These are phyloP conservation scores for Telfairia occidentalis DNA, from an alignment of 331 rosid species.

Conservation along the genomic window DNA sequence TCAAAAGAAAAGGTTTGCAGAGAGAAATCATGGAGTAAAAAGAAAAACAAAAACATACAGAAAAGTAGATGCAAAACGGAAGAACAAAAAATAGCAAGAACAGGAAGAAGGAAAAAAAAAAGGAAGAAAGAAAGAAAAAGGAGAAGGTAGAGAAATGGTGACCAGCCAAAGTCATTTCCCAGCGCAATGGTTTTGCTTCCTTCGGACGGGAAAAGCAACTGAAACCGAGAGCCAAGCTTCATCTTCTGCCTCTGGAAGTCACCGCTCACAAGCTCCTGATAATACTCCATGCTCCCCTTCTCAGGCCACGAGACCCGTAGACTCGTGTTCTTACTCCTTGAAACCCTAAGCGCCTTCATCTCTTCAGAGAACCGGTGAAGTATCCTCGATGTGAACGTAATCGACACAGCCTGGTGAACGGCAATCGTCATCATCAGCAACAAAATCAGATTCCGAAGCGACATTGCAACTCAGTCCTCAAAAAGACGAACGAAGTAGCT, in stretches of 20 bases:
- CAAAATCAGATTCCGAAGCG: conserved; percentile 27
- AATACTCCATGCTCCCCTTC: conserved; percentile 35
- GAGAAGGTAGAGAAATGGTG: not conserved
- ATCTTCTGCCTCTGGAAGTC: conserved; percentile 54
- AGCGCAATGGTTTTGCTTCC: conserved; percentile 65
- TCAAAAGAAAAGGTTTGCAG: not conserved
- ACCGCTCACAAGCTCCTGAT: conserved; percentile 33
- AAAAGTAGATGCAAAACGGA: not conserved
- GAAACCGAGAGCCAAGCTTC: conserved; percentile 43
- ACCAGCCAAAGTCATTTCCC: conserved; percentile 91
- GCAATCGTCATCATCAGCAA: conserved; percentile 7
- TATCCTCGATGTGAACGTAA: conserved; percentile 35
- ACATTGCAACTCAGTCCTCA: conserved; percentile 21
- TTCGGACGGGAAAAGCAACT: conserved; percentile 59
- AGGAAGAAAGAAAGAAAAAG: not conserved
- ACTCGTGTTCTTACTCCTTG: conserved; percentile 7
- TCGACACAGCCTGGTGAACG: conserved; percentile 21
- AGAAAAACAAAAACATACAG: not conserved
- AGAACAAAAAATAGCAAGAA: not conserved
- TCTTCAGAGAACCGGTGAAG: conserved; percentile 77
- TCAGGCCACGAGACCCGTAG: conserved; percentile 28
- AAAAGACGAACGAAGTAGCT: conserved; percentile 1
- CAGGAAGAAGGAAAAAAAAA: not conserved
- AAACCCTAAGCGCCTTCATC: conserved; percentile 28
- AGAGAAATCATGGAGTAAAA: not conserved